These are phyloP conservation scores for Coemansia brasiliensis DNA, from an alignment of 192 early-diverging fungal species.

Conservation along the genomic window DNA sequence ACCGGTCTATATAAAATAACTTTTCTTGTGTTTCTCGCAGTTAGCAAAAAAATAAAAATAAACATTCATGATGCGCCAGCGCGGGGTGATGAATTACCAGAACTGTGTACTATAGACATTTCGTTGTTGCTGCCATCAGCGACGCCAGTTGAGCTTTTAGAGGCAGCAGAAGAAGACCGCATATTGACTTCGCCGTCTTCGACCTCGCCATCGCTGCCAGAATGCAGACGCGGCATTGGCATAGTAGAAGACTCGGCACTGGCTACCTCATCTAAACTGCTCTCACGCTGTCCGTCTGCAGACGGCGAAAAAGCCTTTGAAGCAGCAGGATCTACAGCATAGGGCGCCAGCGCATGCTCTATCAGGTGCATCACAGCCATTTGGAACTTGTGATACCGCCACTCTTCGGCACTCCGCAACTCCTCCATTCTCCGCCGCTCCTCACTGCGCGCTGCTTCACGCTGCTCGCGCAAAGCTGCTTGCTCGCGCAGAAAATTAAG, in stretches of 20 bases:
- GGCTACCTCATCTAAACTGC: neutral
- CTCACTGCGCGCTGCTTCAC: conserved; percentile 22
- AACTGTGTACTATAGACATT: conserved; percentile 1
- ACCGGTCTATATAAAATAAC: too few species aligned
- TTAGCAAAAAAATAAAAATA: too few species aligned
- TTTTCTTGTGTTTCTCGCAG: too few species aligned
- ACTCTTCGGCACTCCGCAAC: conserved; percentile 39
- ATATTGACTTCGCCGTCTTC: conserved; percentile 6
- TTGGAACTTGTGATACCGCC: conserved; percentile 54
- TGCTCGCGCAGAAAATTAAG: conserved; percentile 45
- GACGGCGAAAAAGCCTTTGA: neutral
- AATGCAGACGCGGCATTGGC: neutral
- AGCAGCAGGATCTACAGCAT: conserved; percentile 11
- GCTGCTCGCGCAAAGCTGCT: conserved; percentile 31
- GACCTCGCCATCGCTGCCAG: neutral
- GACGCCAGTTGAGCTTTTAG: neutral
- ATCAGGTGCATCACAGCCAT: conserved; percentile 45
- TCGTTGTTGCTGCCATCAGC: neutral
- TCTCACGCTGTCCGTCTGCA: neutral
- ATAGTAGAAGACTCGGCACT: neutral
- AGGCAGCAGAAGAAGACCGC: neutral
- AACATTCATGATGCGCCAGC: too few species aligned
- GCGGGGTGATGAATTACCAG: neutral
- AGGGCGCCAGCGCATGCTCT: conserved; percentile 23
- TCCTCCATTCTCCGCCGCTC: conserved; percentile 40